Evolutionary conservation across 1,284 basidiomycete genomes (phyloP).

Genomic region (Puccinia hordei): DNA sequence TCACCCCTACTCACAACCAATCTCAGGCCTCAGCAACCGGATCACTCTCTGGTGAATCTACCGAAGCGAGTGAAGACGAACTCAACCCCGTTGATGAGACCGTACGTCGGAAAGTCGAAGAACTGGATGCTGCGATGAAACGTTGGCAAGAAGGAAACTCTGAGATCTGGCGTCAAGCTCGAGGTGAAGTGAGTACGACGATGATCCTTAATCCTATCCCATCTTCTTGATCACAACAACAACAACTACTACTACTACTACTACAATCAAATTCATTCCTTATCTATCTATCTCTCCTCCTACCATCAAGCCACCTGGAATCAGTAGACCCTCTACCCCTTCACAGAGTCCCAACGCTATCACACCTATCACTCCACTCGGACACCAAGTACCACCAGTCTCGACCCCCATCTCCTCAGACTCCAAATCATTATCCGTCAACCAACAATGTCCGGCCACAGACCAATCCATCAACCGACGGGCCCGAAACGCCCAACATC

Average conservation of each 20-base stretch:
- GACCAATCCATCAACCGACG: slow-evolving; percentile 59
- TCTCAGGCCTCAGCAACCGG: slow-evolving; percentile 62
- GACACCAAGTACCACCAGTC: slow-evolving; percentile 30
- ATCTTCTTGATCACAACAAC: neutral
- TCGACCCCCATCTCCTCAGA: slow-evolving; percentile 48
- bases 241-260: too few species aligned
- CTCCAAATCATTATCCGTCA: slow-evolving; percentile 27
- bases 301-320: slow-evolving; percentile 33
- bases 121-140: slow-evolving; percentile 45
- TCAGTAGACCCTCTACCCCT: slow-evolving; percentile 49
- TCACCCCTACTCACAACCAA: slow-evolving; percentile 63
- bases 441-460: slow-evolving; percentile 52
- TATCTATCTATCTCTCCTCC: too few species aligned
- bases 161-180: slow-evolving; percentile 45
- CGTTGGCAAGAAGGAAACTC: slow-evolving; percentile 48
- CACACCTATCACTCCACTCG: slow-evolving; percentile 45
- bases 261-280: too few species aligned
- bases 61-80: slow-evolving; percentile 64
- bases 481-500: slow-evolving; percentile 61
- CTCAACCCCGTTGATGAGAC: slow-evolving; percentile 62
- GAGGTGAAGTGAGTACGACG: slow-evolving; percentile 38
- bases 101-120: slow-evolving; percentile 61
- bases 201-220: neutral
- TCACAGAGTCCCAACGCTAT: slow-evolving; percentile 45
- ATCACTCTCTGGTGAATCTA: slow-evolving; percentile 62